Evolutionary conservation across 306 rosid species (phyloP).

Genomic region (Arachis stenosperma): DNA sequence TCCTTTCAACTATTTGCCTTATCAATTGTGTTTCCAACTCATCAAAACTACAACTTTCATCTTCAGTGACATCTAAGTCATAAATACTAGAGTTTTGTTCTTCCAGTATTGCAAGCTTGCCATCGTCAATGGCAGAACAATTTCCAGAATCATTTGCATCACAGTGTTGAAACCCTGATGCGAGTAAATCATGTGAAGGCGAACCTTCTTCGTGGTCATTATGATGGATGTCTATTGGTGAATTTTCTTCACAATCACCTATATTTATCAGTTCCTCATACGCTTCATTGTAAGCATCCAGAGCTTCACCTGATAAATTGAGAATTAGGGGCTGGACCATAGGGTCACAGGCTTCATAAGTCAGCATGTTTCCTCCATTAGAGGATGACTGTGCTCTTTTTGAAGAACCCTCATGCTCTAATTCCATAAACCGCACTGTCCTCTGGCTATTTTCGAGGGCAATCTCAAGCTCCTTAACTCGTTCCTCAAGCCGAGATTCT

Average conservation of each 20-base stretch:
- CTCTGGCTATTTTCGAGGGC: conserved; percentile 74
- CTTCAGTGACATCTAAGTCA: conserved; percentile 46
- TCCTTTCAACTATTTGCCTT: conserved; percentile 83
- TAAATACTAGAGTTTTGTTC: conserved; percentile 43
- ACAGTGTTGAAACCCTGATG: conserved; percentile 35
- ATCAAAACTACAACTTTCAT: conserved; percentile 59
- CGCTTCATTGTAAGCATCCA: conserved; percentile 83
- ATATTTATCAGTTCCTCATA: conserved; percentile 60
- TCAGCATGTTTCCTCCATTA: conserved; percentile 32
- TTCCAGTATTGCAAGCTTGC: conserved; percentile 35
- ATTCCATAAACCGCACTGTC: conserved; percentile 47
- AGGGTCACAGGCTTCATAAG: conserved; percentile 42
- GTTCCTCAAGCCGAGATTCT: conserved; percentile 76
- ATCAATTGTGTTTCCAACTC: conserved; percentile 82
- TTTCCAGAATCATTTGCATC: conserved; percentile 32
- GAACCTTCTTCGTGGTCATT: conserved; percentile 35
- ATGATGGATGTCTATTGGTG: conserved; percentile 44
- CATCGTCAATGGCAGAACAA: conserved; percentile 15
- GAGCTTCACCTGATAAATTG: conserved; percentile 84
- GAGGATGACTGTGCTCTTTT: conserved; percentile 37
- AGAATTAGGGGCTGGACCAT: conserved; percentile 58
- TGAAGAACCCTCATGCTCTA: conserved; percentile 38
- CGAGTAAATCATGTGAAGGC: conserved; percentile 21
- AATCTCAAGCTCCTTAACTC: conserved; percentile 81
- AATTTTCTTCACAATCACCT: conserved; percentile 64